Conservation (phyloP, 148 eudicot species). For the Arctostaphylos glauca region DNA sequence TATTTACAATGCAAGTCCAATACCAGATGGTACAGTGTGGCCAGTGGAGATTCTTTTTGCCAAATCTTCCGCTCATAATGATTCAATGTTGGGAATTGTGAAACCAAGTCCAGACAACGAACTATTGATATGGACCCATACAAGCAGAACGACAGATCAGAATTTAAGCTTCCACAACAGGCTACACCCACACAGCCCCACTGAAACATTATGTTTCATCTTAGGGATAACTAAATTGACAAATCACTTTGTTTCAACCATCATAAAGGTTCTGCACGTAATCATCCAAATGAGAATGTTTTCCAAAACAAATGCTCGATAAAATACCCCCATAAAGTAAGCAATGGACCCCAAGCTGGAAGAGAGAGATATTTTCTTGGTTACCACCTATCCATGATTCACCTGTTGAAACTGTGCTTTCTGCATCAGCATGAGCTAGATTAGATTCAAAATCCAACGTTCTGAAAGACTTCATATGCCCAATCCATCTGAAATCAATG, state of each 20-base stretch:
- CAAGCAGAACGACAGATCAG: background rate
- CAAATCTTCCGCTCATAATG: background rate
- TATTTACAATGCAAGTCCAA: background rate
- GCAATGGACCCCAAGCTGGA: slow-evolving; percentile 55
- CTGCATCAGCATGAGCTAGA: background rate
- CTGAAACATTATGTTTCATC: background rate
- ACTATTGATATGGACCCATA: background rate
- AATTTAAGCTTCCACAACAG: background rate
- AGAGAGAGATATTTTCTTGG: slow-evolving; percentile 16
- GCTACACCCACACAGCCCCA: background rate
- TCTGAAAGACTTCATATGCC: slow-evolving; percentile 11
- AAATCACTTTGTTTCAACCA: background rate
- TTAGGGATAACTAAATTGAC: background rate
- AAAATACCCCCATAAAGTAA: slow-evolving; percentile 50
- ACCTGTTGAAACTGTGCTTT: background rate
- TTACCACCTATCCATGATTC: slow-evolving; percentile 6
- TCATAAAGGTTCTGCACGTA: slow-evolving; percentile 8
- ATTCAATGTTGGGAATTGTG: background rate
- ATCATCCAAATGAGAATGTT: slow-evolving; percentile 12
- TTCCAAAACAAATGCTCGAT: slow-evolving; percentile 47
- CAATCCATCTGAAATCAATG: slow-evolving; percentile 49
- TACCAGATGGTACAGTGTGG: background rate
- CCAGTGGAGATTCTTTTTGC: background rate
- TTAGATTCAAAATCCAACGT: background rate
- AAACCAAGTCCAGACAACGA: background rate